Evolutionary conservation across 176 grass and related monocot species (phyloP).

Genomic region (Carex myosuroides): DNA sequence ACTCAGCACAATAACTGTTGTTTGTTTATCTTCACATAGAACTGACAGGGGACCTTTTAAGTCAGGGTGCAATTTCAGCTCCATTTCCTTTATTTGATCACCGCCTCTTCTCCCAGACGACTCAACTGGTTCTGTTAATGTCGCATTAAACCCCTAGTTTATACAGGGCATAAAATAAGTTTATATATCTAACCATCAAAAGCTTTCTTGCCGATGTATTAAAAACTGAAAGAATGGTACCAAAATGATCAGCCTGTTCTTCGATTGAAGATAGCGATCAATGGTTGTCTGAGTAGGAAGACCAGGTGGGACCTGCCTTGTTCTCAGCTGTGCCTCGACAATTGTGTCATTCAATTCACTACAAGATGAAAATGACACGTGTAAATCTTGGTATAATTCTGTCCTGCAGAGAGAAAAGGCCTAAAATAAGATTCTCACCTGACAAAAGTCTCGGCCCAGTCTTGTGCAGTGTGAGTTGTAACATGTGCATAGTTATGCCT

Average conservation of each 20-base stretch:
- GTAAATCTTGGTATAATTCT: neutral
- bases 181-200: neutral
- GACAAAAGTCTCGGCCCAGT: conserved; percentile 99
- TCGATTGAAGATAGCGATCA: conserved; percentile 56
- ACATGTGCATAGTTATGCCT: conserved; percentile 99
- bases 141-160: conserved; percentile 95
- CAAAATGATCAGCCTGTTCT: conserved; percentile 88
- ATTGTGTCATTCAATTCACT: conserved; percentile 94
- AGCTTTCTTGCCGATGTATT: neutral
- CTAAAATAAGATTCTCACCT: conserved; percentile 39
- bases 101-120: conserved; percentile 93
- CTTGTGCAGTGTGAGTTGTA: conserved; percentile 90
- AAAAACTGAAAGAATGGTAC: conserved; percentile 35
- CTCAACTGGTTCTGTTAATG: conserved; percentile 89
- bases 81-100: conserved; percentile 99
- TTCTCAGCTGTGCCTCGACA: conserved; percentile 86
- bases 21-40: conserved; percentile 68
- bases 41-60: conserved; percentile 66
- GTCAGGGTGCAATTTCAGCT: conserved; percentile 97
- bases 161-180: neutral
- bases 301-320: conserved; percentile 85
- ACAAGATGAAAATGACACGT: conserved; percentile 8
- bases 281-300: conserved; percentile 56
- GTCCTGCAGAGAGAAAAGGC: conserved; percentile 9
- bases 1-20: conserved; percentile 92